Base-by-base conservation (phyloP, 768 basidiomycete species). In the Kwoniella newhampshirensis region DNA sequence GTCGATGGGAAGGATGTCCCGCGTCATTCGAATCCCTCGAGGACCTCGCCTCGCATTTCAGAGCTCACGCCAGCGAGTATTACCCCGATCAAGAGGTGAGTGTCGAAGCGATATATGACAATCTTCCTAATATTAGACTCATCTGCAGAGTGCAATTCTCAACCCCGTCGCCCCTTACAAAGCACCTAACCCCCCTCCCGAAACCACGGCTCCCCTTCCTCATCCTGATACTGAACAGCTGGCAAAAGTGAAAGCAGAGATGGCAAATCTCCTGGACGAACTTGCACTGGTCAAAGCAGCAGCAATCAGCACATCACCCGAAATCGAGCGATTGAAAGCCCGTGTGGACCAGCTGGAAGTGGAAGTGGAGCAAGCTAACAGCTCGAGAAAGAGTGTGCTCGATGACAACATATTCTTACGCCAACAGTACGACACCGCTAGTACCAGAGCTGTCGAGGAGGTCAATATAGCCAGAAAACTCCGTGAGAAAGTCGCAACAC, bases 371-470 rank as follows among this genome's bases (percentile, higher is more conserved):
- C 20, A 27, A 48, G n/a, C 41, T 3, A 40, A 8, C 27, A 18
- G 17, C 8, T 9, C 13, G 47, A 30, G 39, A n/a, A 25, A 27
- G 18, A 43, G 50, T 4, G 7, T 54, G 12, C 17, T 13, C 11
- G 21, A 47, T 2, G 57, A 62, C 20, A 39, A 39, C 28, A 25
- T 18, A 0, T 70, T 64, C 37, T 12, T 67, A 13, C 57, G 57
- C 20, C 4, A 23, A 18, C 60, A 58, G 46, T 71, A 71, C 41
- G 12, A 42, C 6, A 25, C 55, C 20, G 70, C 67, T 6, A 57
- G 59, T 13, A 40, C 44, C 18, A 21, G 41, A 11, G 70, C 67
- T 0, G 67, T 66, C 4, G 42, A 39, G 8, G 61, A 63, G 28
- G 62, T 60, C 12, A 40, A 47, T 4, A 28, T 20, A 1, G 42